Evolutionary conservation across 2,329 filamentous ascomycete species (phyloP).

Genomic region (Clarireedia hainanense): DNA sequence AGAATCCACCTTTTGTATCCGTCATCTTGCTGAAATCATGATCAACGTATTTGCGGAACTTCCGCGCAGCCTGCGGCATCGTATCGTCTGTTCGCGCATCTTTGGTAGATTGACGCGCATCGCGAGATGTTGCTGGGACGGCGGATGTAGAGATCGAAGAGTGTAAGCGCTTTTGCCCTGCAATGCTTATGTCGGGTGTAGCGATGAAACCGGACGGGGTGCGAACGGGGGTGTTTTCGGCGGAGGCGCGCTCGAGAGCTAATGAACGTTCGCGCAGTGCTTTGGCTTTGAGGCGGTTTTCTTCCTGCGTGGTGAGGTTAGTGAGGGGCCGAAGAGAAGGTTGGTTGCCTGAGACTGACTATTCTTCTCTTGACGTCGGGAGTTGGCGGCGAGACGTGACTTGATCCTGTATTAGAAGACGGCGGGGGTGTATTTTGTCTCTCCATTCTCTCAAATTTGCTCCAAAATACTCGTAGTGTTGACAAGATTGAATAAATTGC

Average conservation of each 20-base stretch:
- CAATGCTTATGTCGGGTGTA: conserved; percentile 53
- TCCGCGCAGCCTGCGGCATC: conserved; percentile 59
- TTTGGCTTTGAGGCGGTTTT: conserved; percentile 82
- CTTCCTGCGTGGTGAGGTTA: conserved; percentile 51
- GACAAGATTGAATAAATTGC: background rate
- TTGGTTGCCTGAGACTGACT: conserved; percentile 33
- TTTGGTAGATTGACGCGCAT: conserved; percentile 44
- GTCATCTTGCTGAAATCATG: conserved; percentile 98
- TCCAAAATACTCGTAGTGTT: background rate
- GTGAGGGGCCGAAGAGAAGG: background rate
- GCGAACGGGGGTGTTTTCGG: conserved; percentile 31
- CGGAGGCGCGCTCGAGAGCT: conserved; percentile 46
- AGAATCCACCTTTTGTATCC: conserved; percentile 92
- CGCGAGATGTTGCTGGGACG: conserved; percentile 54
- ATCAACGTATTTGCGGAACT: conserved; percentile 91
- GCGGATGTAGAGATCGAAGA: conserved; percentile 49
- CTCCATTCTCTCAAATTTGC: conserved; percentile 15
- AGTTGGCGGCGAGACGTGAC: conserved; percentile 39
- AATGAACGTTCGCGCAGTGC: conserved; percentile 69
- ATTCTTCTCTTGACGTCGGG: conserved; percentile 48
- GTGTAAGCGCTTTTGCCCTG: conserved; percentile 64
- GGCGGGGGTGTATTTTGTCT: conserved; percentile 18
- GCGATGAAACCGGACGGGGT: conserved; percentile 64
- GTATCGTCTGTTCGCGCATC: conserved; percentile 13
- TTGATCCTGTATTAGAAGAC: background rate